Evolutionary conservation across 768 basidiomycete genomes (phyloP).

Genomic region (Suillus tomentosus): DNA sequence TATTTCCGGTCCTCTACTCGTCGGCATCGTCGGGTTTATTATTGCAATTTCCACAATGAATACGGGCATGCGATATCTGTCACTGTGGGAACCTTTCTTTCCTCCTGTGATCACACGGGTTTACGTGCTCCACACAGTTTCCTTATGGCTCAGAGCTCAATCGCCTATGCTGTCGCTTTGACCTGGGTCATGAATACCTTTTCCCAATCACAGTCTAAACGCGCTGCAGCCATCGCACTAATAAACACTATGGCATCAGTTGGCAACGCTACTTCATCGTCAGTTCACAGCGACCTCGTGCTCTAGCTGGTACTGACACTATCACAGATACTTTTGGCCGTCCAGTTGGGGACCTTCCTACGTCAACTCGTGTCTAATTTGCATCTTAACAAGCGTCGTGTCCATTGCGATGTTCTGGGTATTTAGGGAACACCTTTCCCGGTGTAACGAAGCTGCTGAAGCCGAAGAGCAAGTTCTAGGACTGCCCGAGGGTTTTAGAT

Average conservation of each 20-base stretch:
- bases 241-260: constrained; percentile 78
- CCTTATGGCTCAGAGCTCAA: constrained; percentile 70
- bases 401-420: constrained; percentile 50
- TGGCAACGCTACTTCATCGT: constrained; percentile 82
- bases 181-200: constrained; percentile 57
- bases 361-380: constrained; percentile 68
- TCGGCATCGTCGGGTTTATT: constrained; percentile 70
- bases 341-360: constrained; percentile 70
- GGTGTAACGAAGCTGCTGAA: constrained; percentile 42
- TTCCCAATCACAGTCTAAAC: constrained; percentile 79
- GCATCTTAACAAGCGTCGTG: constrained; percentile 55
- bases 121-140: constrained; percentile 45
- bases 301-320: background rate
- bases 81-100: constrained; percentile 44
- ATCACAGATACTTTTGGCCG: constrained; percentile 64
- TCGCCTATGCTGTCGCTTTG: constrained; percentile 65
- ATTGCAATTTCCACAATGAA: constrained; percentile 66
- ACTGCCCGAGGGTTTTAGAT: constrained; percentile 42
- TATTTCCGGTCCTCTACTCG: constrained; percentile 50
- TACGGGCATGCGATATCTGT: constrained; percentile 59
- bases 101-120: background rate
- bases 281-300: constrained; percentile 34
- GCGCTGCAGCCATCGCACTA: constrained; percentile 78
- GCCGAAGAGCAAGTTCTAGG: constrained; percentile 38
- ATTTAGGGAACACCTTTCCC: constrained; percentile 45